Evolutionary conservation across 176 grass and related monocot species (phyloP).

Genomic region (Alopecurus myosuroides): DNA sequence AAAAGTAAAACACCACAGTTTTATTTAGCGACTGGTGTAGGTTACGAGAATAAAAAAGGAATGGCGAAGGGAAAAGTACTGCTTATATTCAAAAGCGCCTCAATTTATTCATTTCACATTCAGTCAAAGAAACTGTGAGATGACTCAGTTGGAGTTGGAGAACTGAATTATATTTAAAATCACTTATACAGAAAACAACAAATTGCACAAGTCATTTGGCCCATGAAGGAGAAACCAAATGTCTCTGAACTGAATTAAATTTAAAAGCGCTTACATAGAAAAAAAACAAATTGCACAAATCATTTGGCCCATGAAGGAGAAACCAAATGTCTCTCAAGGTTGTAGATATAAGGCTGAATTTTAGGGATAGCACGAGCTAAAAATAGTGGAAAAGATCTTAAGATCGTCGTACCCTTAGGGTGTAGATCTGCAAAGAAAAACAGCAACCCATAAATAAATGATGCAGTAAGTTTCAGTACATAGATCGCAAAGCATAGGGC

Average conservation of each 20-base stretch:
- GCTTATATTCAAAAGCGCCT: background rate
- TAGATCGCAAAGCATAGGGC: background rate
- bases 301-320: background rate
- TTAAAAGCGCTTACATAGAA: background rate
- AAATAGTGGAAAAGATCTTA: background rate
- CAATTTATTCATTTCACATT: background rate
- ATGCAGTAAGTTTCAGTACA: background rate
- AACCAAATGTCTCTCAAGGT: slow-evolving; percentile 1
- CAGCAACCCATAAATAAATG: background rate
- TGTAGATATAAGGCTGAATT: background rate
- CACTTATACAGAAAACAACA: background rate
- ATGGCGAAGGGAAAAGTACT: too few species aligned
- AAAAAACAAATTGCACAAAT: background rate
- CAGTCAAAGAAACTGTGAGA: background rate
- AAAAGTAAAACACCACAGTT: too few species aligned
- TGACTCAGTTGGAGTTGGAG: background rate
- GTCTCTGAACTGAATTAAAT: background rate
- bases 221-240: background rate
- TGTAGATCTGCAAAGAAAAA: background rate
- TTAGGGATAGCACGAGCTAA: background rate
- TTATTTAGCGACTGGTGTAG: too few species aligned
- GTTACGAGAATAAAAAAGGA: too few species aligned
- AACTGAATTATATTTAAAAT: background rate
- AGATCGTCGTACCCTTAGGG: background rate
- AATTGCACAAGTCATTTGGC: background rate